These are phyloP conservation scores for Saprolegnia parasitica DNA, from an alignment of 352 stramenopile genomes.

Conservation along the genomic window DNA sequence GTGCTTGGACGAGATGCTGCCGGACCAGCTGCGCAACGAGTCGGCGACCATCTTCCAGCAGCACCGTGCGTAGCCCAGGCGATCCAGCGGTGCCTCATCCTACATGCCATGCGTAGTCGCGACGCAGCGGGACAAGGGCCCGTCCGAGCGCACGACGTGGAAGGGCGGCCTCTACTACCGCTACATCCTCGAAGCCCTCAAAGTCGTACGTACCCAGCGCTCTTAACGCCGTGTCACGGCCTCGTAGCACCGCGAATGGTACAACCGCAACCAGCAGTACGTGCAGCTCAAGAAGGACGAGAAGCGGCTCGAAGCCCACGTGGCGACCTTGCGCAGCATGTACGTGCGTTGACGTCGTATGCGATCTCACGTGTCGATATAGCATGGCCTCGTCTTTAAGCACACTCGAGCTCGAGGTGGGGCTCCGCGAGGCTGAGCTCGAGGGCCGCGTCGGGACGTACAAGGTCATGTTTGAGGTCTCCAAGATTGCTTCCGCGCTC, in stretches of 20 bases:
- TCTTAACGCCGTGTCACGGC: not conserved
- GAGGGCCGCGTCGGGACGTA: constrained; percentile 80
- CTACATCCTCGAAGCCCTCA: constrained; percentile 75
- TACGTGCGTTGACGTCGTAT: not conserved
- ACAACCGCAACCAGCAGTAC: constrained; percentile 84
- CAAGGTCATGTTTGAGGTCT: constrained; percentile 87
- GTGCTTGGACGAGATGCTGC: constrained; percentile 80
- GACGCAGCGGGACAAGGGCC: constrained; percentile 69
- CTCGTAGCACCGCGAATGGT: constrained; percentile 82
- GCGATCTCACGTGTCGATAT: not conserved
- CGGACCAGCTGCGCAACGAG: constrained; percentile 79
- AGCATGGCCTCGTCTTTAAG: constrained; percentile 72
- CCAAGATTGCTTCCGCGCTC: constrained; percentile 80
- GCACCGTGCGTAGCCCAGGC: constrained; percentile 46
- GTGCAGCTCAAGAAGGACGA: constrained; percentile 81
- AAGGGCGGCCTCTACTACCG: constrained; percentile 82
- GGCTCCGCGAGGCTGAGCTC: constrained; percentile 75
- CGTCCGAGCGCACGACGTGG: constrained; percentile 83
- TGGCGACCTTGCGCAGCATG: constrained; percentile 58
- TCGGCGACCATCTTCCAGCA: constrained; percentile 55
- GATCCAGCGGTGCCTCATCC: constrained; percentile 2
- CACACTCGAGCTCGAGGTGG: constrained; percentile 76
- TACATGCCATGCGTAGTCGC: constrained; percentile 42
- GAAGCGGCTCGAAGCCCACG: constrained; percentile 72
- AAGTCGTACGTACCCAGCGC: constrained; percentile 28